Evolutionary conservation across 2,329 filamentous ascomycete genomes (phyloP).

Genomic region (Macrophomina tecta): DNA sequence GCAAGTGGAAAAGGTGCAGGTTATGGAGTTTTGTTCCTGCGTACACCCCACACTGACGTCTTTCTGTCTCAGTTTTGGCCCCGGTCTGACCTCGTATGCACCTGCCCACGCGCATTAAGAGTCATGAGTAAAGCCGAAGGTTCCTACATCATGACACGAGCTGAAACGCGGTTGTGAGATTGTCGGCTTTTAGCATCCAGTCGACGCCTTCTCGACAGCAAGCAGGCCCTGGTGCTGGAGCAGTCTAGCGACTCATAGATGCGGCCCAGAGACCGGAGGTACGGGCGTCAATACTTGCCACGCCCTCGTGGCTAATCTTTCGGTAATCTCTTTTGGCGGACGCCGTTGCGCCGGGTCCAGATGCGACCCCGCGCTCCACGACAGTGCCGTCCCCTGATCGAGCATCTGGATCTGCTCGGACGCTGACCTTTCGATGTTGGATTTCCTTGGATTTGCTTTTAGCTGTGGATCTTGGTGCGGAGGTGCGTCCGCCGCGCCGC

Average conservation of each 20-base stretch:
- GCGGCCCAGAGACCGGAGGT: not conserved
- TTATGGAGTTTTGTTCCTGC: too few species aligned
- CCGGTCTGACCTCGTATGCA: slow-evolving; percentile 1
- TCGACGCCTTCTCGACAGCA: too few species aligned
- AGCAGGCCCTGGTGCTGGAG: too few species aligned
- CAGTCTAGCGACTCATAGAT: too few species aligned
- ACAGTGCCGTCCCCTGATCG: not conserved
- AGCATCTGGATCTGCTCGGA: not conserved
- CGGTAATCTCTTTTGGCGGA: slow-evolving; percentile 9
- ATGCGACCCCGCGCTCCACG: not conserved
- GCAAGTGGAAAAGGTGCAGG: too few species aligned
- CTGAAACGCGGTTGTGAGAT: not conserved
- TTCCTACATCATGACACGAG: not conserved
- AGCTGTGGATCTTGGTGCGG: not conserved
- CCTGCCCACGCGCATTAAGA: not conserved
- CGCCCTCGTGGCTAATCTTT: not conserved
- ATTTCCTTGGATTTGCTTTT: not conserved
- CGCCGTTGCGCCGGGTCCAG: not conserved
- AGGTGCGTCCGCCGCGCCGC: not conserved
- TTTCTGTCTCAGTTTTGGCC: not conserved
- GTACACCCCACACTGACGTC: not conserved
- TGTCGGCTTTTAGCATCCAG: too few species aligned
- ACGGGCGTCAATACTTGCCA: not conserved
- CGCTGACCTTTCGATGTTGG: not conserved
- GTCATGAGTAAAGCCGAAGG: slow-evolving; percentile 5